Base-by-base conservation (phyloP, 1,284 basidiomycete species). In the Ustilago cynodontis region DNA sequence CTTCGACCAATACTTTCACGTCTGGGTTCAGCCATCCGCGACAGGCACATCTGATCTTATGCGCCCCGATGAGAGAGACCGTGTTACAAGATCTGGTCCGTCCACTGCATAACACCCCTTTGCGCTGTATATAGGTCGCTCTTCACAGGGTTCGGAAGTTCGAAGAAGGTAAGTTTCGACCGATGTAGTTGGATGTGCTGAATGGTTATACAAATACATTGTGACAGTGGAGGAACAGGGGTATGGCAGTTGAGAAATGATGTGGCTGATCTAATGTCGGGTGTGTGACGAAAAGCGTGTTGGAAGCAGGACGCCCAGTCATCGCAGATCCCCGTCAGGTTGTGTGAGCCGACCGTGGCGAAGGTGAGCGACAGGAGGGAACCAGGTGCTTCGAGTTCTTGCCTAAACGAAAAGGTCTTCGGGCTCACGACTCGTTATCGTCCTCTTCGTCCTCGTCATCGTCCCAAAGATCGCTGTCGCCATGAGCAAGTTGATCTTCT, bases 391-490 rank as follows among this genome's bases (percentile, higher is more conserved):
- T 43, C 8, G 37, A n/a, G 37, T 7, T 43, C 20, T n/a, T 43
- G 6, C 3, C 3, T 9, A 20, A 43, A 20, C 8, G n/a, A 43
- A 43, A 22, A 11, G 8, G 41, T 20, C 16, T 20, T 16, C n/a
- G n/a, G n/a, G n/a, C n/a, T n/a, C n/a, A 43, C 18, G 41, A 43
- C 18, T 43, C 41, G n/a, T 43, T n/a, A 6, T 45, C 58, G 24
- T 50, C 35, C n/a, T 53, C 54, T 2, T 61, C 53, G 14, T 61
- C 68, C 22, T 70, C 67, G 1, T 69, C 74, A 31, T 65, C 69
- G 37, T 77, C 75, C 77, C 78, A 79, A 7, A 79, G 63, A 43
- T 80, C 73, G 20, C 55, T 67, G 35, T 74, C 79, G 20, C 66
- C 78, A 6, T 62, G 59, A 20, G 57, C 66, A 6, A 61, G 26